These are phyloP conservation scores for Aspergillus thermomutatus DNA, from an alignment of 2,329 filamentous ascomycete genomes.

Conservation along the genomic window DNA sequence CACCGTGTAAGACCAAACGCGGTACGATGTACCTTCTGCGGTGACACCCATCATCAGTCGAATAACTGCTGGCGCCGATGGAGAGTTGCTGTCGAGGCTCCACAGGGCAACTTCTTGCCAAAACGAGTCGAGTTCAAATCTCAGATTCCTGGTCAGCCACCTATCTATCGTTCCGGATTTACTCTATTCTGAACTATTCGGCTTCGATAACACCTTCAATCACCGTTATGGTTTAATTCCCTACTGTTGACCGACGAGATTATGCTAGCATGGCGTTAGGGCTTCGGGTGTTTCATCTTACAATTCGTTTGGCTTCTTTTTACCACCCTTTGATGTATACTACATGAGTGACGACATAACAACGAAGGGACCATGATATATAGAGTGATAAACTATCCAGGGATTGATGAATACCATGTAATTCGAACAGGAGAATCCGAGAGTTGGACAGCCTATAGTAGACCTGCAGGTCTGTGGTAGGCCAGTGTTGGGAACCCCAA, in stretches of 20 bases:
- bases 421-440: not conserved
- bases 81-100: constrained; percentile 22
- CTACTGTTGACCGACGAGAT: not conserved
- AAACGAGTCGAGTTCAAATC: constrained; percentile 22
- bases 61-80: constrained; percentile 24
- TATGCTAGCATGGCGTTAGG: not conserved
- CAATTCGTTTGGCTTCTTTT: not conserved
- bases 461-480: constrained; percentile 24
- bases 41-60: constrained; percentile 18
- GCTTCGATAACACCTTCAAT: not conserved
- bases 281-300: not conserved
- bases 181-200: constrained; percentile 14
- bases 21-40: constrained; percentile 22
- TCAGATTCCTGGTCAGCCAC: constrained; percentile 18
- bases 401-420: not conserved
- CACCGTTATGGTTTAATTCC: not conserved
- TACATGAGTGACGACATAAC: not conserved
- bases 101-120: constrained; percentile 18
- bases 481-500: constrained; percentile 31
- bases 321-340: not conserved
- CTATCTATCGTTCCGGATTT: constrained; percentile 24
- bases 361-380: not conserved
- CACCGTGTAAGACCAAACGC: constrained; percentile 1
- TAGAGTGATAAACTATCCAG: not conserved
- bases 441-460: constrained; percentile 5